Evolutionary conservation across 78 protist species (phyloP), one percentile per base, ranked within the genome.

Genomic region (Dictyostelium brefeldianum): DNA sequence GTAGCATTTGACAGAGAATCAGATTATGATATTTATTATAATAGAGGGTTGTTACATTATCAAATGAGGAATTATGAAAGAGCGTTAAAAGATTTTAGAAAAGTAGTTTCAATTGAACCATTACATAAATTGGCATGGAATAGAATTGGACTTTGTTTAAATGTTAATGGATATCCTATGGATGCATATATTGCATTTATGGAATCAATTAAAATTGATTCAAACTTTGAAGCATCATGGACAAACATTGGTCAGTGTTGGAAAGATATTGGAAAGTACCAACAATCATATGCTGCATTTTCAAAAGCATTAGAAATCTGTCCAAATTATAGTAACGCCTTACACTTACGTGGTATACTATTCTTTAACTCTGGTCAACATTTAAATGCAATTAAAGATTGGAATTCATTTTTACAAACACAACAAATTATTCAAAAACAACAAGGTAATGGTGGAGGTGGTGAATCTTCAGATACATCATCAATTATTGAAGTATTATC

Each of bases 91-190:
- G 96, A 94, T 51, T 81, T 84, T 83, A 54, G 46, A 78, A 70
- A 43, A 57, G 89, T 79, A 5, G 80, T 81, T 6, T 69, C 48
- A 6, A 36, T 47, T 17, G 83, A 94, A n/a, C 22, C 43, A 4
- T 9, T 1, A 0, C 31, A 89, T 41, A 80, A 56, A 43, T 27
- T 85, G 41, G 90, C 96, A 20, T 94, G 96, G 96, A 94, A 94
- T 83, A n/a, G 83, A n/a, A 36, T 85, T 12, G 96, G 93, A 48
- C 59, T 94, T 41, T 94, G 96, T 46, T 57, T 79, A 20, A 89
- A 85, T 69, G 70, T 81, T 5, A 36, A 80, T 5, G 96, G 96
- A 8, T 69, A 48, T 31, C 95, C 95, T 20, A 64, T 77, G 29
- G 81, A 89, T 46, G 94, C 89, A 9, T 73, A 59, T 29, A 14